Evolutionary conservation across 2,329 filamentous ascomycete species (phyloP).

Genomic region (Trichoderma brevicompactum): DNA sequence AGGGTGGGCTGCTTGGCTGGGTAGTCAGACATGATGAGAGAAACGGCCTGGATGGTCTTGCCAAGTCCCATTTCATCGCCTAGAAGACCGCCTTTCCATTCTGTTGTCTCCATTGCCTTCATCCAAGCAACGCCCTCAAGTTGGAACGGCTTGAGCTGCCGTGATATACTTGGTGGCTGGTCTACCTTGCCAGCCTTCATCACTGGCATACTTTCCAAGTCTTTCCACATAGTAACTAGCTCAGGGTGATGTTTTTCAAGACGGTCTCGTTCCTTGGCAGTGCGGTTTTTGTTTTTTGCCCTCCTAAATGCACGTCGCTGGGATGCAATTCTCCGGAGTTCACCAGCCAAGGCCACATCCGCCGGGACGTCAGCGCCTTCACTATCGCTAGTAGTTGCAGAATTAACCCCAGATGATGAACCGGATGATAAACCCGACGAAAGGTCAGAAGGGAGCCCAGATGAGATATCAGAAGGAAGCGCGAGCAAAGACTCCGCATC

Average conservation of each 20-base stretch:
- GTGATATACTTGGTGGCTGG: constrained; percentile 72
- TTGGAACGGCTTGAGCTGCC: constrained; percentile 89
- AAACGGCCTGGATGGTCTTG: constrained; percentile 98
- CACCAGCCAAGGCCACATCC: neutral
- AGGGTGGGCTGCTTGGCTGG: constrained; percentile 81
- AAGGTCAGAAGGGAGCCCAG: constrained; percentile 7
- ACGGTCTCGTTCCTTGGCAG: constrained; percentile 60
- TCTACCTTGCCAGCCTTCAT: constrained; percentile 58
- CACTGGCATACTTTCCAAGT: constrained; percentile 68
- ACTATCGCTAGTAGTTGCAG: constrained; percentile 34
- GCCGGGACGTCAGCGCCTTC: constrained; percentile 26
- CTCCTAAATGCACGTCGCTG: constrained; percentile 44
- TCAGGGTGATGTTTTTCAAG: constrained; percentile 78
- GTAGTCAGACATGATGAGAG: constrained; percentile 96
- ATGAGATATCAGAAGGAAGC: constrained; percentile 9
- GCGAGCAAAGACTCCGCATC: constrained; percentile 6
- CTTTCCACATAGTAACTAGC: constrained; percentile 82
- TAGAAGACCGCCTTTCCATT: constrained; percentile 86
- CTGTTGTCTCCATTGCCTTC: constrained; percentile 81
- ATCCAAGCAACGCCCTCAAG: constrained; percentile 95
- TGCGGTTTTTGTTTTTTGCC: constrained; percentile 36
- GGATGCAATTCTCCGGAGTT: constrained; percentile 13
- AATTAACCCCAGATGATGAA: constrained; percentile 21
- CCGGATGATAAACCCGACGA: neutral
- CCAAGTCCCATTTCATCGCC: constrained; percentile 99